Percentiles rank a stretch among this genome's conserved stretches.
These are phyloP conservation scores for Xerocomus amazonicus DNA, from an alignment of 1,284 basidiomycete species.

Conservation along the genomic window DNA sequence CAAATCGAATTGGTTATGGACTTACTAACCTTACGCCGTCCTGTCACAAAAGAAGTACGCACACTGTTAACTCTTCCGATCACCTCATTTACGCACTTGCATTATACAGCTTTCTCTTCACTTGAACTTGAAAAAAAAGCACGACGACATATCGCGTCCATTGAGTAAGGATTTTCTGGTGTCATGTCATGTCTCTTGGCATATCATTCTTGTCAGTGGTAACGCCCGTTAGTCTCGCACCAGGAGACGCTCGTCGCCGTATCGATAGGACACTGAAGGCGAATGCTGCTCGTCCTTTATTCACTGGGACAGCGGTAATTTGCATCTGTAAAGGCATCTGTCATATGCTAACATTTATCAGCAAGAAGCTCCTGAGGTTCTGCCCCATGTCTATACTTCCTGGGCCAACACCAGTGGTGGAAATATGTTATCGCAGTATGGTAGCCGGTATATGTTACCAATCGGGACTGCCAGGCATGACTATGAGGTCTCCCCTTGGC, in stretches of 20 bases:
- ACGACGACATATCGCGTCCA: neutral
- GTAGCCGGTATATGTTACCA: slow-evolving; percentile 81
- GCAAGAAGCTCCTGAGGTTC: slow-evolving; percentile 56
- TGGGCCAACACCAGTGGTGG: slow-evolving; percentile 47
- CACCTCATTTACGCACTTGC: neutral
- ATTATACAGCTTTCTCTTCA: slow-evolving; percentile 16
- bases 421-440: slow-evolving; percentile 68
- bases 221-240: slow-evolving; percentile 39
- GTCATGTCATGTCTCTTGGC: neutral
- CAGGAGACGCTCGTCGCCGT: slow-evolving; percentile 56
- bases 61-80: neutral
- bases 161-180: slow-evolving; percentile 10
- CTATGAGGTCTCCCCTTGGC: slow-evolving; percentile 49
- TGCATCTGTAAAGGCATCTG: neutral
- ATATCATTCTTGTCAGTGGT: slow-evolving; percentile 3
- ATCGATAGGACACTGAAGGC: slow-evolving; percentile 64
- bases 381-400: slow-evolving; percentile 92
- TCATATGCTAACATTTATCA: slow-evolving; percentile 31
- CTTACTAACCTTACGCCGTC: slow-evolving; percentile 48
- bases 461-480: slow-evolving; percentile 74
- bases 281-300: slow-evolving; percentile 69
- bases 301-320: slow-evolving; percentile 54
- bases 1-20: slow-evolving; percentile 69
- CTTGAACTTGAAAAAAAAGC: slow-evolving; percentile 2
- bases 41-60: slow-evolving; percentile 42